Base-by-base conservation (phyloP, 805 yeast genomes). In the Pichia nanzhaoensis region DNA sequence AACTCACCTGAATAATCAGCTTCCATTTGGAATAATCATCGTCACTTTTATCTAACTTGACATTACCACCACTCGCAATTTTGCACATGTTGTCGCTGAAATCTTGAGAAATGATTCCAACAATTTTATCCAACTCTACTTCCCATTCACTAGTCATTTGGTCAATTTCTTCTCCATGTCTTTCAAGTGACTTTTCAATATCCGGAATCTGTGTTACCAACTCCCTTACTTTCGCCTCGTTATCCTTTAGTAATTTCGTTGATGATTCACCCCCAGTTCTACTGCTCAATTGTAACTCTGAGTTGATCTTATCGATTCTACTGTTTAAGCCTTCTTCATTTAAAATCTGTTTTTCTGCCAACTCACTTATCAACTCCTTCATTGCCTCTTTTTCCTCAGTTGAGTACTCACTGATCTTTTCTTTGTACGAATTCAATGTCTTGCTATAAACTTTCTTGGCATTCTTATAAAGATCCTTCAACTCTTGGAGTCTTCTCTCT, bases 1-100 rank as follows among this genome's bases (percentile, higher is more conserved):
- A 93, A 50, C 87, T 80, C 8, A 93, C 98, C 61, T 79, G 60
- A 37, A 95, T 86, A 48, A 85, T 84, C 41, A 93, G 65, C 54
- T 78, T 77, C 99, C 99, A 93, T 41, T 87, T 81, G 17, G 73
- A 67, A 57, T 67, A 87, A 47, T 74, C 65, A 2, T 72, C 76
- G 18, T 68, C 71, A 30, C 70, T 72, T 31, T 72, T 71, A 12
- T 74, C 71, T 35, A 89, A 68, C 32, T 63, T 60, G 4, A 93
- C 87, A 52, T 76, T 79, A n/a, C 99, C 99, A 21, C 81, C 88
- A 61, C 91, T 84, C 2, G 95, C 95, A 28, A 89, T 89, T 9
- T 76, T 69, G 5, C 71, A 67, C 60, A 93, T 87, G 41, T 84
- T 74, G 19, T 69, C 66, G 13, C 83, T 67, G 63, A 90, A 93